Evolutionary conservation across 2,329 filamentous ascomycete species (phyloP), one percentile per base, ranked within the genome.

Genomic region (Paecilomyces sp.): DNA sequence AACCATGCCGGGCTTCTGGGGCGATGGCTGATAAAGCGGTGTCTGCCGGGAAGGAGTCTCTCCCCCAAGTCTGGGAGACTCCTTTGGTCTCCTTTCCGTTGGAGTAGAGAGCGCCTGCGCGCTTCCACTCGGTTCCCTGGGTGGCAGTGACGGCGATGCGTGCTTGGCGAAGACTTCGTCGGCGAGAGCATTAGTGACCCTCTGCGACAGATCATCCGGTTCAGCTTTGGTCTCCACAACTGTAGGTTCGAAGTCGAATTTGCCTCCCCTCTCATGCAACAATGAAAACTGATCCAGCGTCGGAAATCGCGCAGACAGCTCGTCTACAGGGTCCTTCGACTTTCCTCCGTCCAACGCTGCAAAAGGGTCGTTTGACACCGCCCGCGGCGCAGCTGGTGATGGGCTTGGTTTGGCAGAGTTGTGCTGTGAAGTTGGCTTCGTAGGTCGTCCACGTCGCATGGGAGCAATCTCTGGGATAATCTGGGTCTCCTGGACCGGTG

Each of bases 251-350:
- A 97, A 97, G 58, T 93, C 88, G 67, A 97, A 97, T 61, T 91
- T 92, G 62, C 85, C 78, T 2, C 90, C 89, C 62, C 90, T 85
- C 63, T 97, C 92, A 66, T 96, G 91, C 53, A 97, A 79, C 18
- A 99, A 80, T 2, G 93, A 88, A 70, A 99, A 99, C 66, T 97
- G 91, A 68, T 97, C 92, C 25, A 99, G 80, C 5, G 91, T 92
- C 0, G 94, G 94, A 66, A 97, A 99, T 57, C 89, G 85, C 30
- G 86, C 83, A 0, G 93, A 91, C 28, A 97, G 79, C 69, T 97
- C 93, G 65, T 97, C 94, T 1, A 81, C 80, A 7, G 78, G 78
- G 25, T 77, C 68, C 65, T 79, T 65, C 63, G 76, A 74, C 34
- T 82, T 78, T 59, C 83, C 87, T 1, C 88, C 83, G 72, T 99